Percentiles rank a stretch among this genome's conserved stretches.
phyloP scores from a whole-genome alignment of 345 rosid genomes.

The Moringa oleifera region DNA sequence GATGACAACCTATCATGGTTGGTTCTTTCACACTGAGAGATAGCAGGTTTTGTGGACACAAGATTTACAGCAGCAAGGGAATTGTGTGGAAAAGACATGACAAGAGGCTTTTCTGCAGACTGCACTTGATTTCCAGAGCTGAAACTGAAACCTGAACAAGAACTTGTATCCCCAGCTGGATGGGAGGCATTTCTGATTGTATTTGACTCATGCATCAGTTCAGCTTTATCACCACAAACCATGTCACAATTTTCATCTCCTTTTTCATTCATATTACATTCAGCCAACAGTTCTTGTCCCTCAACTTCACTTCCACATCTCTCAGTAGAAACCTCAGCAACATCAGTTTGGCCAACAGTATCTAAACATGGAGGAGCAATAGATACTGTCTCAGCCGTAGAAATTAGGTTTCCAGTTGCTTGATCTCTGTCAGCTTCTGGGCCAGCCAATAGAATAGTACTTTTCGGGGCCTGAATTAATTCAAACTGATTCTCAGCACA shows the following conservation, averaged over 20 bases:
- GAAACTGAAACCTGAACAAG: constrained; percentile 26
- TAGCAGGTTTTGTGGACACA: constrained; percentile 25
- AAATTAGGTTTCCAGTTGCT: constrained; percentile 11
- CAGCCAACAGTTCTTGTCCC: constrained; percentile 19
- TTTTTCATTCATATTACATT: constrained; percentile 9
- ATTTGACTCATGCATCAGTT: constrained; percentile 29
- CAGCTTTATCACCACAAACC: constrained; percentile 21
- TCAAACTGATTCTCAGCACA: constrained; percentile 25
- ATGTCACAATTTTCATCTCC: constrained; percentile 10
- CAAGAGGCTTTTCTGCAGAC: constrained; percentile 21
- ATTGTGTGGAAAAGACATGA: constrained; percentile 18
- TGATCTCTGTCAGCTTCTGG: constrained; percentile 23
- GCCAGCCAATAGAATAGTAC: constrained; percentile 21
- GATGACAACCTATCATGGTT: constrained; percentile 35
- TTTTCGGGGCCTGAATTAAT: constrained; percentile 21
- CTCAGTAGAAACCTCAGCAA: constrained; percentile 22
- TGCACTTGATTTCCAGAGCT: constrained; percentile 32
- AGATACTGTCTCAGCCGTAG: constrained; percentile 24
- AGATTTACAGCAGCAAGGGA: constrained; percentile 21
- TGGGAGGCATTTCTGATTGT: constrained; percentile 16
- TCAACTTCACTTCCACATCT: constrained; percentile 21
- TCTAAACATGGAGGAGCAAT: constrained; percentile 25
- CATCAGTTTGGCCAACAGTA: constrained; percentile 23
- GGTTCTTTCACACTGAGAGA: constrained; percentile 20
- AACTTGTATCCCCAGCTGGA: constrained; percentile 27